phyloP scores from a whole-genome alignment of 306 rosid genomes.

The barrel medic (Medicago truncatula) region DNA sequence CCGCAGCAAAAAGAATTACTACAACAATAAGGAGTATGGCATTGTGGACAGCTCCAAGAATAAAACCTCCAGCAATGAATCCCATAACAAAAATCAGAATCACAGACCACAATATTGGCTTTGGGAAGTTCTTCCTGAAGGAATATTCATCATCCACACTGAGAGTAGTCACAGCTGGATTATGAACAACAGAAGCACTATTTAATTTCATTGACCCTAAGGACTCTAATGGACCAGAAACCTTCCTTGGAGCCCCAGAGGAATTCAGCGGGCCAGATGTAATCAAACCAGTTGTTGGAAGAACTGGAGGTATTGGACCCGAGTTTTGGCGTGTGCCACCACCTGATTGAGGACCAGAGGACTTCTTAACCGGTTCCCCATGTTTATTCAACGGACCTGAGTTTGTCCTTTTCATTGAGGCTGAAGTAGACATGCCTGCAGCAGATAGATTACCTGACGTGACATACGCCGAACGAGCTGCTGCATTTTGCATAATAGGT shows the following conservation, averaged over 20 bases:
- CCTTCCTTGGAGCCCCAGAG: conserved; percentile 98
- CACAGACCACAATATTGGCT: conserved; percentile 92
- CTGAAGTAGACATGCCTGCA: conserved; percentile 76
- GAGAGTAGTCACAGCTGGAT: conserved; percentile 85
- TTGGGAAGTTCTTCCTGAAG: conserved; percentile 87
- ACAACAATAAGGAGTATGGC: conserved; percentile 89
- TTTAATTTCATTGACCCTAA: conserved; percentile 81
- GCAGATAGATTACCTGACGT: conserved; percentile 78
- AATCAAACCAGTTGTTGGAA: conserved; percentile 93
- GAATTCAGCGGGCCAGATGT: conserved; percentile 95
- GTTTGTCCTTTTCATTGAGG: conserved; percentile 82
- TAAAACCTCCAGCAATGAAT: conserved; percentile 96
- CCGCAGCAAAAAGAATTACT: conserved; percentile 73
- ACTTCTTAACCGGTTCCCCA: conserved; percentile 94
- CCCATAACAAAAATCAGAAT: conserved; percentile 97
- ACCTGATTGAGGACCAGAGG: conserved; percentile 99
- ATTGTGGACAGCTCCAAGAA: conserved; percentile 97
- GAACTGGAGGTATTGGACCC: conserved; percentile 93
- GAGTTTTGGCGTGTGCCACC: conserved; percentile 96
- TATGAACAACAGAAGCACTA: conserved; percentile 58
- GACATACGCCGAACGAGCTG: conserved; percentile 72
- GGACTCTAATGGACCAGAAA: conserved; percentile 89
- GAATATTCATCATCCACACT: conserved; percentile 82
- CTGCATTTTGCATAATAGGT: conserved; percentile 75
- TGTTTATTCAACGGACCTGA: conserved; percentile 97